Conservation (phyloP, 106 monocot species). For the Phalaenopsis aphrodite region DNA sequence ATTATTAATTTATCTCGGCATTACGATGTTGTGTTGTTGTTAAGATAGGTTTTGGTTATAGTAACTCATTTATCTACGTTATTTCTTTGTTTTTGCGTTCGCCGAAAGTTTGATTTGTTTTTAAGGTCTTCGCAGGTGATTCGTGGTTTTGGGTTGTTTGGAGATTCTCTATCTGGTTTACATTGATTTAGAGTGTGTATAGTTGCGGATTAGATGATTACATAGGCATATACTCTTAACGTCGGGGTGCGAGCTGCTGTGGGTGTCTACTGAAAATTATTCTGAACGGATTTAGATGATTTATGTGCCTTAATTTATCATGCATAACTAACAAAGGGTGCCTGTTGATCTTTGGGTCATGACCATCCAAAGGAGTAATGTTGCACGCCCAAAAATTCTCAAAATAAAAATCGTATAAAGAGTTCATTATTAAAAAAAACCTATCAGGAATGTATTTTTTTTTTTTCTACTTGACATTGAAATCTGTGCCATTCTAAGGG, state of each 20-base stretch:
- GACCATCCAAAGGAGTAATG: no score
- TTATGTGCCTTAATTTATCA: neutral
- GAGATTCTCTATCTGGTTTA: neutral
- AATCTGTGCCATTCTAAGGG: no score
- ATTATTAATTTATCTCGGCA: slow-evolving; percentile 2
- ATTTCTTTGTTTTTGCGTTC: neutral
- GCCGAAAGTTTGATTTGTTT: neutral
- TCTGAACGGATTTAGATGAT: neutral
- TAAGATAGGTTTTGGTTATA: neutral
- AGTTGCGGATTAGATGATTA: neutral
- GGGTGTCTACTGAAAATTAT: neutral
- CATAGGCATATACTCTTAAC: neutral
- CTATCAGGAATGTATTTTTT: no score
- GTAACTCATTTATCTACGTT: neutral
- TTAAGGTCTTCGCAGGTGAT: neutral
- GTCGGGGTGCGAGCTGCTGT: neutral
- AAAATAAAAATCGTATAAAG: no score
- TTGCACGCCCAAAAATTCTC: no score
- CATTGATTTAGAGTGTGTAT: neutral
- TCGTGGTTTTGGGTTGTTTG: neutral
- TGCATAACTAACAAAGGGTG: neutral
- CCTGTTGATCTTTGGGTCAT: neutral
- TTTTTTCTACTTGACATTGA: no score
- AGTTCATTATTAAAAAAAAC: no score
- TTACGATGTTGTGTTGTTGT: neutral